These are phyloP conservation scores for Ceriops zippeliana DNA, from an alignment of 345 rosid species.

Conservation along the genomic window DNA sequence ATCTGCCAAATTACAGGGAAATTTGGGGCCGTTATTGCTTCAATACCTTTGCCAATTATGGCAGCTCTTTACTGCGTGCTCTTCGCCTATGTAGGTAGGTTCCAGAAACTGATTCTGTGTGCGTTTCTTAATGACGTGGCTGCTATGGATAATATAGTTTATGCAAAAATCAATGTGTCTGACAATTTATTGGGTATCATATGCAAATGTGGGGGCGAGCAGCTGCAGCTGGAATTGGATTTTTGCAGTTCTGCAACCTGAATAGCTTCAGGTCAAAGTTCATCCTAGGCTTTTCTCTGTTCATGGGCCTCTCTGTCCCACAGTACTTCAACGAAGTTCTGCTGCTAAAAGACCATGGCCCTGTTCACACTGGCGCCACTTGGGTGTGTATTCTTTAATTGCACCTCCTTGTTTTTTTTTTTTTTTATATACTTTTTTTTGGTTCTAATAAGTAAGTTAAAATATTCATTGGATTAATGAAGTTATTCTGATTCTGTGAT, in stretches of 20 bases:
- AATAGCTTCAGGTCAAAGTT: slow-evolving; percentile 86
- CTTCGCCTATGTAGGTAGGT: slow-evolving; percentile 79
- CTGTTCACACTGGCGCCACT: slow-evolving; percentile 56
- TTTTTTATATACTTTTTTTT: too few species aligned
- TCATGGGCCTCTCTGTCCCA: slow-evolving; percentile 78
- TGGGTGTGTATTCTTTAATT: slow-evolving; percentile 41
- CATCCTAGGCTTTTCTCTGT: slow-evolving; percentile 73
- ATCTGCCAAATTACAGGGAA: slow-evolving; percentile 49
- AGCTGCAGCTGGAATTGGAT: slow-evolving; percentile 79
- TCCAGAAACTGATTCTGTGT: not conserved
- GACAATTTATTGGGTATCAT: not conserved
- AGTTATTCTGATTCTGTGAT: not conserved
- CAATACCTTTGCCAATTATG: slow-evolving; percentile 74
- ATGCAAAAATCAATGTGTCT: not conserved
- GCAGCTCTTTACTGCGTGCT: slow-evolving; percentile 86
- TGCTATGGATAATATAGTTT: not conserved
- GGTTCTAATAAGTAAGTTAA: not conserved
- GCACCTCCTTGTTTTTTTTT: not conserved
- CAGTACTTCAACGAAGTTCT: slow-evolving; percentile 71
- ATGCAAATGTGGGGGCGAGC: slow-evolving; percentile 20
- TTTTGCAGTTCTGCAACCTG: slow-evolving; percentile 81
- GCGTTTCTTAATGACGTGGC: too few species aligned
- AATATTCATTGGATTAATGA: not conserved
- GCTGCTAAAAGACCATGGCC: slow-evolving; percentile 56
- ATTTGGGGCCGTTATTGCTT: slow-evolving; percentile 90